Conservation (phyloP, 371 early-diverging fungal genomes). For the Actinomortierella wolfii region DNA sequence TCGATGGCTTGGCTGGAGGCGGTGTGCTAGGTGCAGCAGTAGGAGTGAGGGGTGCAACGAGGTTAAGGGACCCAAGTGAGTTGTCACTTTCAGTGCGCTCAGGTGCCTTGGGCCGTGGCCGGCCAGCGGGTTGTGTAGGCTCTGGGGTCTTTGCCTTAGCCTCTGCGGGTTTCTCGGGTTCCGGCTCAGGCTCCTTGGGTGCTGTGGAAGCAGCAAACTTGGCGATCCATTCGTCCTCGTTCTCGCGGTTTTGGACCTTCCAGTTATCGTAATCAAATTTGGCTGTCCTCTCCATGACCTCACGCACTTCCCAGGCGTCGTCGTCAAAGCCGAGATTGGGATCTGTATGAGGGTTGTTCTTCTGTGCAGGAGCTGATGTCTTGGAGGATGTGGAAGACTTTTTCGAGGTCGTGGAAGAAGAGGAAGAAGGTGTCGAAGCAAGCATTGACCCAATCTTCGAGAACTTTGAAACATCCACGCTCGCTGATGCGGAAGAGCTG, state of each 20-base stretch:
- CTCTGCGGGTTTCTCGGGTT: slow-evolving; percentile 40
- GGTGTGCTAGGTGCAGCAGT: slow-evolving; percentile 25
- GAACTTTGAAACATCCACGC: slow-evolving; percentile 37
- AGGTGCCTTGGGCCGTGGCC: slow-evolving; percentile 39
- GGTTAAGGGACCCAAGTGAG: slow-evolving; percentile 26
- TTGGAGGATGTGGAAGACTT: slow-evolving; percentile 50
- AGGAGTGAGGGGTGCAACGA: slow-evolving; percentile 25
- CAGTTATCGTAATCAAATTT: slow-evolving; percentile 49
- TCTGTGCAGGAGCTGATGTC: slow-evolving; percentile 42
- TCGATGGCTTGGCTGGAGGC: slow-evolving; percentile 18
- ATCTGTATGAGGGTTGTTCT: slow-evolving; percentile 29
- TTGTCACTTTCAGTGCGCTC: slow-evolving; percentile 35
- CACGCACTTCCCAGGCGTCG: slow-evolving; percentile 61
- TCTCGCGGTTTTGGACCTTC: slow-evolving; percentile 48
- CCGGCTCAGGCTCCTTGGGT: slow-evolving; percentile 35
- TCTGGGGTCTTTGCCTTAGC: slow-evolving; percentile 27
- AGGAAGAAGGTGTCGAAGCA: slow-evolving; percentile 16
- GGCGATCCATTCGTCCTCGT: slow-evolving; percentile 47
- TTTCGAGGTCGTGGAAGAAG: slow-evolving; percentile 48
- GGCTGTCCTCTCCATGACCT: slow-evolving; percentile 8
- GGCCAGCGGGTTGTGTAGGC: slow-evolving; percentile 34
- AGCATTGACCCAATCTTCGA: slow-evolving; percentile 28
- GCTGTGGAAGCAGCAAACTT: slow-evolving; percentile 37
- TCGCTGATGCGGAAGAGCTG: slow-evolving; percentile 27
- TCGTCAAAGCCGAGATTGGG: slow-evolving; percentile 56